Evolutionary conservation across 129 eudicot species (phyloP).

Genomic region (Pulicaria dysenterica): DNA sequence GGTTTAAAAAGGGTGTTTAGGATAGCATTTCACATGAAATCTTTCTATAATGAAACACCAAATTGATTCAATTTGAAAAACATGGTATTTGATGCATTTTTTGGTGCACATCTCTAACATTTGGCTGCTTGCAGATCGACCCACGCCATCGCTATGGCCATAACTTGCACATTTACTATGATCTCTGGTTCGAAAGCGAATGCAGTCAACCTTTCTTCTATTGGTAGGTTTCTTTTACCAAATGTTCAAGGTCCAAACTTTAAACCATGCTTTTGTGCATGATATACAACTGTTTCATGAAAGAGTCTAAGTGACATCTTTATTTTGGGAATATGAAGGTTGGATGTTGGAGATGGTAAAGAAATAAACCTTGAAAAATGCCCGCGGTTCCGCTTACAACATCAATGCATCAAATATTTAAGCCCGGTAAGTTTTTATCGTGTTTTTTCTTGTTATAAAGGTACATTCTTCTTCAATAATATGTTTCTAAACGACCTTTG

Average conservation of each 20-base stretch:
- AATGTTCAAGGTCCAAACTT: neutral
- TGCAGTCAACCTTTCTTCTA: conserved; percentile 86
- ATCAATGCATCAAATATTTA: conserved; percentile 80
- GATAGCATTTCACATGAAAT: neutral
- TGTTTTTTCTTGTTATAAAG: neutral
- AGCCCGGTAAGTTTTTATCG: conserved; percentile 58
- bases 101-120: neutral
- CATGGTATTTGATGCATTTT: too few species aligned
- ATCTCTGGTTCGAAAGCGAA: conserved; percentile 75
- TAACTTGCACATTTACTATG: conserved; percentile 75
- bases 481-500: conserved; percentile 9
- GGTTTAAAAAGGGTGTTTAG: too few species aligned
- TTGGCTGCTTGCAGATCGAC: conserved; percentile 60
- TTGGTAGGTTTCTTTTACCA: conserved; percentile 47
- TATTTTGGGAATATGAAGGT: conserved; percentile 48
- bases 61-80: too few species aligned
- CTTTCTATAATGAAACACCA: neutral
- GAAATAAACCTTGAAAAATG: conserved; percentile 77
- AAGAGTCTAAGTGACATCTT: neutral
- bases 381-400: conserved; percentile 64
- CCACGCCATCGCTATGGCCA: conserved; percentile 96
- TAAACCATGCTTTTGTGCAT: neutral
- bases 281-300: neutral
- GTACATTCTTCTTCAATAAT: neutral
- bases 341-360: conserved; percentile 97